Conservation (phyloP, 352 stramenopile genomes). For the Pythium periplocum region DNA sequence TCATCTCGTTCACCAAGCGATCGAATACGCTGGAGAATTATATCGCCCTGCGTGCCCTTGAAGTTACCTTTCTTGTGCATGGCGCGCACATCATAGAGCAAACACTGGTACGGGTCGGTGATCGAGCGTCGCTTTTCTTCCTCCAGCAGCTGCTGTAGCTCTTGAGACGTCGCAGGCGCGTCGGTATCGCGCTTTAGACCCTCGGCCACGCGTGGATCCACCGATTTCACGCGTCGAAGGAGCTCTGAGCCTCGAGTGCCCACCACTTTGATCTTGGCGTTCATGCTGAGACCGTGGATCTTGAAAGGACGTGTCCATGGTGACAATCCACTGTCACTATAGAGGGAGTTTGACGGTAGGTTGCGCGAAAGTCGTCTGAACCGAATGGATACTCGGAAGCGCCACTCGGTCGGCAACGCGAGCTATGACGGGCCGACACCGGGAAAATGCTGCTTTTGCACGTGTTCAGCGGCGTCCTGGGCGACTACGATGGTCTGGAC, state of each 20-base stretch:
- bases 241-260: slow-evolving; percentile 42
- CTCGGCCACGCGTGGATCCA: slow-evolving; percentile 59
- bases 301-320: slow-evolving; percentile 11
- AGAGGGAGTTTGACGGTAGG: not conserved
- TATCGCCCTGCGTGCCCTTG: slow-evolving; percentile 45
- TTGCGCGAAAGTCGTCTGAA: too few species aligned
- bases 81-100: slow-evolving; percentile 61
- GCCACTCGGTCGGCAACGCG: too few species aligned
- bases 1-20: slow-evolving; percentile 29
- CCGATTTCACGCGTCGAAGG: slow-evolving; percentile 32
- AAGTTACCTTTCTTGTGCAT: slow-evolving; percentile 66
- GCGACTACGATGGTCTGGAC: too few species aligned
- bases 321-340: slow-evolving; percentile 3
- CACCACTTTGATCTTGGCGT: slow-evolving; percentile 27
- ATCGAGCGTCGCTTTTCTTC: slow-evolving; percentile 56
- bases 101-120: slow-evolving; percentile 51
- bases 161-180: slow-evolving; percentile 10
- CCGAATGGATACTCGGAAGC: too few species aligned
- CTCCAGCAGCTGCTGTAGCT: slow-evolving; percentile 51
- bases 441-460: too few species aligned
- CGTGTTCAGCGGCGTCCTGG: too few species aligned
- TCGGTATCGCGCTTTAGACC: slow-evolving; percentile 28
- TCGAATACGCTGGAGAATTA: slow-evolving; percentile 47
- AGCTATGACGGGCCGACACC: too few species aligned
- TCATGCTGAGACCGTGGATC: slow-evolving; percentile 10